phyloP scores from a whole-genome alignment of 768 basidiomycete species.

The Boletus tomentosulus region DNA sequence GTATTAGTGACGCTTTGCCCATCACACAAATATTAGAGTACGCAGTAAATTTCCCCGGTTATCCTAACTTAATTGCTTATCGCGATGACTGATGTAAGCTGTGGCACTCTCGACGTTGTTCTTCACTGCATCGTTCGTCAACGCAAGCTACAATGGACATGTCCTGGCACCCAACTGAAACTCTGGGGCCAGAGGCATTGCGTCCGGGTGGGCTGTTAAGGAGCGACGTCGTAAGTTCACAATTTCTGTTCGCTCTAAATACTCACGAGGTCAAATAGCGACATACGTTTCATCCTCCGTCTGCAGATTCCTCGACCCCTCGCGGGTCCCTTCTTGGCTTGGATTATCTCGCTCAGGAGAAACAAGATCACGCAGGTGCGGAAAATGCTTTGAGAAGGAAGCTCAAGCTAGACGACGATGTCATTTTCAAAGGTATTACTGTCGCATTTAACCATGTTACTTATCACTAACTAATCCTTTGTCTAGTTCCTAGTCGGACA shows the following conservation, averaged over 20 bases:
- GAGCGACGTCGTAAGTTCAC: conserved; percentile 50
- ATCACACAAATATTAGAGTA: no score
- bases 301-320: conserved; percentile 73
- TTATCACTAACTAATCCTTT: background rate
- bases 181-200: conserved; percentile 75
- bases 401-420: conserved; percentile 54
- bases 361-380: conserved; percentile 55
- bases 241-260: background rate
- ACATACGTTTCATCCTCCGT: conserved; percentile 79
- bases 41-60: no score
- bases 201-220: conserved; percentile 76
- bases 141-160: no score
- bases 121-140: no score
- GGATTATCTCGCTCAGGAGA: conserved; percentile 85
- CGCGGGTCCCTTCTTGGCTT: conserved; percentile 80
- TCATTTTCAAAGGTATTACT: conserved; percentile 78
- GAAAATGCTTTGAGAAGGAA: conserved; percentile 58
- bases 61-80: no score
- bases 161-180: conserved; percentile 39
- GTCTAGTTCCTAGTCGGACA: conserved; percentile 62
- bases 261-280: conserved; percentile 39
- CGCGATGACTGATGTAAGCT: no score
- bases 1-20: conserved; percentile 3
- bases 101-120: no score
- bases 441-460: conserved; percentile 8